These are phyloP conservation scores for Chiua virens DNA, from an alignment of 768 basidiomycete species.

Conservation along the genomic window DNA sequence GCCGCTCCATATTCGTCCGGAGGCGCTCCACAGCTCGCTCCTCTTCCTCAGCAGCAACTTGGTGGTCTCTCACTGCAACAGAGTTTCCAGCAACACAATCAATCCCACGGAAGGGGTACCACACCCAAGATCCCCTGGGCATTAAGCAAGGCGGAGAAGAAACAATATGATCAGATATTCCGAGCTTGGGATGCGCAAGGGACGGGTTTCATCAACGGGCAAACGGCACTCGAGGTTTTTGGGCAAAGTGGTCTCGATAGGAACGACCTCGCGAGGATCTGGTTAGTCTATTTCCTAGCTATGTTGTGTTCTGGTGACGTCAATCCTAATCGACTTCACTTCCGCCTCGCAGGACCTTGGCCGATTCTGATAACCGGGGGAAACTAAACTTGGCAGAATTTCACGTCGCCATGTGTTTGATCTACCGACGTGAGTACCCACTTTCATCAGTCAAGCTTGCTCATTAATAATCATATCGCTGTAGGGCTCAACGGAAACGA, in stretches of 20 bases:
- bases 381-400: slow-evolving; percentile 96
- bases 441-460: not conserved
- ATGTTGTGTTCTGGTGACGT: not conserved
- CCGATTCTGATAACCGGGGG: slow-evolving; percentile 91
- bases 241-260: slow-evolving; percentile 87
- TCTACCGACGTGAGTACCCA: slow-evolving; percentile 81
- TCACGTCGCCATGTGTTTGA: slow-evolving; percentile 97
- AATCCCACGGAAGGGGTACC: slow-evolving; percentile 63
- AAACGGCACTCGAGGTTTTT: slow-evolving; percentile 88
- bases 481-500: slow-evolving; percentile 89
- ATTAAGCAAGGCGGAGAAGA: slow-evolving; percentile 86
- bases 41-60: slow-evolving; percentile 52
- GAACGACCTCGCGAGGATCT: slow-evolving; percentile 90
- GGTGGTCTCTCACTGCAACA: slow-evolving; percentile 68
- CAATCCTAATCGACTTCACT: slow-evolving; percentile 1
- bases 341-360: slow-evolving; percentile 66
- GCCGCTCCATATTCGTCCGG: slow-evolving; percentile 58
- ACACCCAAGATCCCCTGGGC: slow-evolving; percentile 82
- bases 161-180: slow-evolving; percentile 95
- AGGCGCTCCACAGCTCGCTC: slow-evolving; percentile 62
- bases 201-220: slow-evolving; percentile 84
- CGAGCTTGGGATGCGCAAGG: slow-evolving; percentile 88
- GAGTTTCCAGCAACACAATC: slow-evolving; percentile 85
- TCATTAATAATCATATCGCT: not conserved
- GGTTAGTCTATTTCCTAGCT: slow-evolving; percentile 51